Conservation (phyloP, 352 stramenopile genomes). For the Pythium biforme region DNA sequence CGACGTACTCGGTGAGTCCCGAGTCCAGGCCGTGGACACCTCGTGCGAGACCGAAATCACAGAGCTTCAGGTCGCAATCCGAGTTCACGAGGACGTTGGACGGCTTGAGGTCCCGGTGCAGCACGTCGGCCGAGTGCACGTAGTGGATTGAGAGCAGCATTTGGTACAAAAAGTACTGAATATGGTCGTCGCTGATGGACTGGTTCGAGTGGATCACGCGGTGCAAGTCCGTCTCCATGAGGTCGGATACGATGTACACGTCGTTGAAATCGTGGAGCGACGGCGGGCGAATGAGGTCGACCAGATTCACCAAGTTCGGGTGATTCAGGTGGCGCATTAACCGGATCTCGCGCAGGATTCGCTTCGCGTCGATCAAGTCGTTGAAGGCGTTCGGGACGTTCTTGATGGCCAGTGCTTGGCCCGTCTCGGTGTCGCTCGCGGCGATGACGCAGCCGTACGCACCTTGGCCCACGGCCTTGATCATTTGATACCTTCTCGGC, state of each 20-base stretch:
- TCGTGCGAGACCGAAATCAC: conserved; percentile 91
- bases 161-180: conserved; percentile 91
- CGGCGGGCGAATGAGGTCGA: conserved; percentile 74
- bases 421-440: conserved; percentile 82
- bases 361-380: conserved; percentile 86
- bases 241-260: conserved; percentile 89
- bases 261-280: conserved; percentile 89
- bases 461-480: conserved; percentile 88
- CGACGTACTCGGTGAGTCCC: conserved; percentile 87
- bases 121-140: conserved; percentile 96
- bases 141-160: conserved; percentile 96
- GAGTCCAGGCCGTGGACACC: conserved; percentile 86
- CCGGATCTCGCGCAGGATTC: conserved; percentile 85
- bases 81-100: conserved; percentile 90
- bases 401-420: conserved; percentile 93
- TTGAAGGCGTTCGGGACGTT: conserved; percentile 95
- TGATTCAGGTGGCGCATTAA: conserved; percentile 88
- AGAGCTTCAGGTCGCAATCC: conserved; percentile 90
- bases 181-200: conserved; percentile 82
- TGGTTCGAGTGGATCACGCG: conserved; percentile 90
- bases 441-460: conserved; percentile 92
- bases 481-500: conserved; percentile 85
- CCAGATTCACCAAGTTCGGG: conserved; percentile 79
- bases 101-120: conserved; percentile 87
- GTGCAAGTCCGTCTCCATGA: conserved; percentile 92